A percentile compares a stretch with the other conserved stretches of the same genome.
phyloP scores from a whole-genome alignment of 2,329 filamentous ascomycete genomes.

The Ophiostoma himal-ulmi region DNA sequence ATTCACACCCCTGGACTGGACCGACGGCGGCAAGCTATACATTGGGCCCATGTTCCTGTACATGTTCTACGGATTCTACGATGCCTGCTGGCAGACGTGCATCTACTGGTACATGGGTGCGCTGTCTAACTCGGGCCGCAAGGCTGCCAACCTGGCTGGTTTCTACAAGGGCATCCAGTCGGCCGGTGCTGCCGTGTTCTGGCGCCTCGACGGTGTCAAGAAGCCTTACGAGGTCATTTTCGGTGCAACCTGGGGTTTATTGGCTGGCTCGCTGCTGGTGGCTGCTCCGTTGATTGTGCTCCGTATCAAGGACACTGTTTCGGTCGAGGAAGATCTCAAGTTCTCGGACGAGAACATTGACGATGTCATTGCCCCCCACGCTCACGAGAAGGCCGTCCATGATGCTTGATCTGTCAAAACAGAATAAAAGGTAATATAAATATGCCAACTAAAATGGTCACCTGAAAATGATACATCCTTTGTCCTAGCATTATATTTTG shows the following conservation, averaged over 20 bases:
- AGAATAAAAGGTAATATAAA: no score
- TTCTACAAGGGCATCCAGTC: conserved; percentile 60
- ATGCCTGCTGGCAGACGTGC: conserved; percentile 83
- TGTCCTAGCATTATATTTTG: neutral
- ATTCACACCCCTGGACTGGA: conserved; percentile 54
- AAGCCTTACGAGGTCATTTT: conserved; percentile 67
- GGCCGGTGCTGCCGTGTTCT: conserved; percentile 73
- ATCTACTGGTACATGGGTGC: conserved; percentile 97
- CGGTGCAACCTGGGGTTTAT: conserved; percentile 65
- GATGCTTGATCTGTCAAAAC: conserved; percentile 16
- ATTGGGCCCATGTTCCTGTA: conserved; percentile 80
- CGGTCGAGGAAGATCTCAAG: conserved; percentile 72
- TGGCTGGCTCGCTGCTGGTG: conserved; percentile 66
- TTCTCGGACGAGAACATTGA: conserved; percentile 77
- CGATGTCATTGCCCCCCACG: conserved; percentile 50
- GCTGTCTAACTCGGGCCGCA: conserved; percentile 85
- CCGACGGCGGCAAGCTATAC: conserved; percentile 51
- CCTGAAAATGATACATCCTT: neutral
- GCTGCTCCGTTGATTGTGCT: conserved; percentile 73
- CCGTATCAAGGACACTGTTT: conserved; percentile 76
- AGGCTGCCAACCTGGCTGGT: conserved; percentile 80
- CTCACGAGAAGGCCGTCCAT: conserved; percentile 23
- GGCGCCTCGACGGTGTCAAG: conserved; percentile 59
- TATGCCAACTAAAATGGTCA: no score
- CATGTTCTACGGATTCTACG: conserved; percentile 85